Percentiles rank a stretch among this genome's conserved stretches.
Conservation (phyloP, 169 alveolate genomes). For the Besnoitia besnoiti region DNA sequence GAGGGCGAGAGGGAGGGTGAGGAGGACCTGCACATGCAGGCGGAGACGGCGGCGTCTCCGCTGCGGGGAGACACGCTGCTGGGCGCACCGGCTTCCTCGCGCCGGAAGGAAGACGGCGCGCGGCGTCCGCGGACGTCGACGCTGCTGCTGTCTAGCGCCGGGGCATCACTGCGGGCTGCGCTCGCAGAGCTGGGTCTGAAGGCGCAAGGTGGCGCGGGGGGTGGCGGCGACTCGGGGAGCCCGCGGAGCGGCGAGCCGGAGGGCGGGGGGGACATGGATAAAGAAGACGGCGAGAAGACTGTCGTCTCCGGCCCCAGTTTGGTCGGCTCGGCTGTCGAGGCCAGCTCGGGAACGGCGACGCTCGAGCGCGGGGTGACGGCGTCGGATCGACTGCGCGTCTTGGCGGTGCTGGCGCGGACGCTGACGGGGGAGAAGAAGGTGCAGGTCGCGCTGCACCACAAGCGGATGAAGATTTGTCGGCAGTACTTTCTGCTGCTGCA, state of each 20-base stretch:
- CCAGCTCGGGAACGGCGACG: slow-evolving; percentile 30
- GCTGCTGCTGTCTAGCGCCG: not conserved
- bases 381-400: slow-evolving; percentile 1
- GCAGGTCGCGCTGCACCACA: slow-evolving; percentile 47
- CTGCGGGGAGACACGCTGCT: not conserved
- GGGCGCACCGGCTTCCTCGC: not conserved
- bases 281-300: not conserved
- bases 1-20: too few species aligned
- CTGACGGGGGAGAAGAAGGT: slow-evolving; percentile 10
- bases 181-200: not conserved
- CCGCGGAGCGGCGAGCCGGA: not conserved
- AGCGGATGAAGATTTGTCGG: slow-evolving; percentile 66
- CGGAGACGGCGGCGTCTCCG: not conserved
- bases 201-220: not conserved
- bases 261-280: not conserved
- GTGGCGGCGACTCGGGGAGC: not conserved
- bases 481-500: slow-evolving; percentile 67
- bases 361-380: slow-evolving; percentile 44
- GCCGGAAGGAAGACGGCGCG: not conserved
- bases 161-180: not conserved
- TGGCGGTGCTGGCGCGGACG: not conserved
- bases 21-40: not conserved
- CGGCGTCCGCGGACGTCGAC: not conserved
- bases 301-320: not conserved
- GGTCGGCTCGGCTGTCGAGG: too few species aligned